Base-by-base conservation (phyloP, 768 basidiomycete genomes). In the Boletus rubescentipes region DNA sequence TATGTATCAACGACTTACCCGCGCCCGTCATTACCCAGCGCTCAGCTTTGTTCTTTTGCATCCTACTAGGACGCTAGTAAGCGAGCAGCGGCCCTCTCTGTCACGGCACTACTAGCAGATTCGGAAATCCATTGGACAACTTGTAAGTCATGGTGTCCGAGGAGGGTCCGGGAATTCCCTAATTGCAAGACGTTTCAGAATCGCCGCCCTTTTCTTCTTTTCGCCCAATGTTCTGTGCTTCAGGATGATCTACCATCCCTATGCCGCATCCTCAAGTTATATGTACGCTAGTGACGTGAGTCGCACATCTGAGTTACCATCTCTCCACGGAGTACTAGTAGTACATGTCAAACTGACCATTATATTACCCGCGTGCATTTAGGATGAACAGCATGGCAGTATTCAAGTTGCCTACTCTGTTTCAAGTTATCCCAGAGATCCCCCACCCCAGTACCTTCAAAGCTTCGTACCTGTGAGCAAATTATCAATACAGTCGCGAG, bases 241-340 rank as follows among this genome's bases (percentile, higher is more conserved):
- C 57, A 67, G 38, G 55, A 71, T 69, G 60, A 69, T 67, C 39
- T 47, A 61, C 50, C 67, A 69, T 56, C 67, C 67, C 15, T 69
- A 69, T 34, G 65, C 54, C 35, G 60, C 66, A 42, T 54, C 69
- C 23, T 61, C 69, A 15, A 63, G 58, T 41, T 71, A 63, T 32
- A 39, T 69, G 49, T 67, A 69, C 32, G 53, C 62, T 15, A 56
- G 39, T 30, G 59, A 57, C 56, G 69, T 65, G 37, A 41, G 69
- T 57, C 9, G 7, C 35, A n/a, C 15, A 14, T 34, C 34, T 1
- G 3, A 16, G 5, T 29, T 36, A 2, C 20, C 9, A 30, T 11
- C 8, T 32, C 34, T 18, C 36, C 21, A 12, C 7, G 35, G 4
- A 1, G 14, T 21, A 21, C n/a, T n/a, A n/a, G n/a, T n/a, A n/a